Percentiles rank a stretch among this genome's conserved stretches.
Conservation (phyloP, 176 grass and related monocot species). For the Carex pumila region DNA sequence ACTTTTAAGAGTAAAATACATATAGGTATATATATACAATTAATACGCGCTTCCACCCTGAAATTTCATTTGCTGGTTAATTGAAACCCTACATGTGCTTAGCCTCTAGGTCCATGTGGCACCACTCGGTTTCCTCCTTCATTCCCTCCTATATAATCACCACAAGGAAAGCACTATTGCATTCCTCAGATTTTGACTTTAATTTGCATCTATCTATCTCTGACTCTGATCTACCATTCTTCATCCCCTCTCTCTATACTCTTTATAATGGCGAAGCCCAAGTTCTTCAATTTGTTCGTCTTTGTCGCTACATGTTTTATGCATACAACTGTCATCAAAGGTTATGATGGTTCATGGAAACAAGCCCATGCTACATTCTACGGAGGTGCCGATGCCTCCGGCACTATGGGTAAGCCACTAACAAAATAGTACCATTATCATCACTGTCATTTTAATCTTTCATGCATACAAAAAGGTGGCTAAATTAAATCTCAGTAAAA, state of each 20-base stretch:
- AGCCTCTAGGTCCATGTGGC: conserved; percentile 9
- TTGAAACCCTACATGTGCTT: conserved; percentile 20
- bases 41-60: background rate
- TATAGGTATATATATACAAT: background rate
- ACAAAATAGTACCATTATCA: background rate
- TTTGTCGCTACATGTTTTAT: background rate
- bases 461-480: background rate
- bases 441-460: background rate
- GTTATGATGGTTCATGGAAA: background rate
- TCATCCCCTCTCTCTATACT: background rate
- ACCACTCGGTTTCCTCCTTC: background rate
- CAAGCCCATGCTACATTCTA: conserved; percentile 40
- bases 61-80: conserved; percentile 19
- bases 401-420: conserved; percentile 43
- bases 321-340: background rate
- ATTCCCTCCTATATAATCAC: conserved; percentile 31
- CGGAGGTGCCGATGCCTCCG: conserved; percentile 38
- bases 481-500: background rate
- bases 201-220: background rate
- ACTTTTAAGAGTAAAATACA: conserved; percentile 7
- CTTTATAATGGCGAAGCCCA: background rate
- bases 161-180: background rate
- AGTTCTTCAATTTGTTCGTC: background rate
- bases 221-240: background rate
- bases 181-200: background rate